phyloP scores from a whole-genome alignment of 495 filamentous ascomycete species.

The Filosporella fistucella region DNA sequence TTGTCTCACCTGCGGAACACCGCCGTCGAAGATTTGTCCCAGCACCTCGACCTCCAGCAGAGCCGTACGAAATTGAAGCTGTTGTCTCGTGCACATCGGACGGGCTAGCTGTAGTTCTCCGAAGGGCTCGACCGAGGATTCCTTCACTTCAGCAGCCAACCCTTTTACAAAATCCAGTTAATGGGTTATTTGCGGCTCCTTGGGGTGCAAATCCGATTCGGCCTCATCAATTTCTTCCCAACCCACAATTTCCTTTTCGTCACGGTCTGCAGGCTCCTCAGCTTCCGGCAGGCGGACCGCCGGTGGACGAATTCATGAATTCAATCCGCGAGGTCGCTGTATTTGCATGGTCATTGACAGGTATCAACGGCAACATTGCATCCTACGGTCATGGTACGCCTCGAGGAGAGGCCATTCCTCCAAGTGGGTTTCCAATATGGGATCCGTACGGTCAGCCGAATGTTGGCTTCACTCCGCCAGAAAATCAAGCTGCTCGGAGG shows the following conservation, averaged over 20 bases:
- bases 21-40: not conserved
- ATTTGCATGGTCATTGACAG: constrained; percentile 76
- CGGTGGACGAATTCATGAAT: constrained; percentile 63
- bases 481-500: constrained; percentile 19
- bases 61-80: constrained; percentile 69
- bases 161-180: constrained; percentile 45
- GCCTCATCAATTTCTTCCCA: constrained; percentile 16
- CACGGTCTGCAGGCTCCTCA: constrained; percentile 19
- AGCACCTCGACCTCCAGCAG: constrained; percentile 4
- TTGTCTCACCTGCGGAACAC: not conserved
- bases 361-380: constrained; percentile 75
- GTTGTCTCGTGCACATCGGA: constrained; percentile 90
- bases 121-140: constrained; percentile 67
- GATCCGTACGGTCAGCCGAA: constrained; percentile 24
- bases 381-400: constrained; percentile 60
- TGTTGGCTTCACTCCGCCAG: constrained; percentile 5
- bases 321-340: constrained; percentile 80
- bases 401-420: constrained; percentile 52
- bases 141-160: constrained; percentile 47
- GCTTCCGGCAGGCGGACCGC: constrained; percentile 39
- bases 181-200: constrained; percentile 73
- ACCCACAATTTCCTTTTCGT: constrained; percentile 32
- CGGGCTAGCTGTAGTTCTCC: constrained; percentile 78
- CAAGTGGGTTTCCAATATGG: constrained; percentile 53
- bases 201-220: constrained; percentile 55